Conservation (phyloP, 2,329 filamentous ascomycete genomes). For the Trichoderma afroharzianum region DNA sequence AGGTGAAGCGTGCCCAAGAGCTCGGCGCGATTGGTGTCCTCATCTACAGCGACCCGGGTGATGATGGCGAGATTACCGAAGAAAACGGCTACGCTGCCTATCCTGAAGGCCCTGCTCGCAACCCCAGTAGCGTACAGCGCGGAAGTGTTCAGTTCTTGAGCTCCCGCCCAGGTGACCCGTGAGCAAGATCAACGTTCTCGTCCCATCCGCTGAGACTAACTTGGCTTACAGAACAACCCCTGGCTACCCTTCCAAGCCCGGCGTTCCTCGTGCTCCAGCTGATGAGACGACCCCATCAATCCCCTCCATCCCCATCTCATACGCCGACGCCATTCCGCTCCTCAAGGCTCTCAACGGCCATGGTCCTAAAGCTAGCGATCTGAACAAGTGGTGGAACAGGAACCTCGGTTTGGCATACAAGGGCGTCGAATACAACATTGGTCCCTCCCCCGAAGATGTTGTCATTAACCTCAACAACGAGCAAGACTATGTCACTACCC, state of each 20-base stretch:
- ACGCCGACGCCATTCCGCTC: slow-evolving; percentile 78
- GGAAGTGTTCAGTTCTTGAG: slow-evolving; percentile 83
- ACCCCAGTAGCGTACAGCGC: slow-evolving; percentile 85
- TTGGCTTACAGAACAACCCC: slow-evolving; percentile 63
- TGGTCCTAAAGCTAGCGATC: slow-evolving; percentile 71
- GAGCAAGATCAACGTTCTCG: slow-evolving; percentile 18
- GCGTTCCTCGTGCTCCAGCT: slow-evolving; percentile 70
- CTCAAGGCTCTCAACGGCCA: slow-evolving; percentile 88
- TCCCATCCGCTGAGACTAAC: neutral
- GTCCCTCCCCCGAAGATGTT: slow-evolving; percentile 70
- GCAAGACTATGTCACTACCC: slow-evolving; percentile 77
- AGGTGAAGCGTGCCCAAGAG: slow-evolving; percentile 88
- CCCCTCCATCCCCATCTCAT: slow-evolving; percentile 88
- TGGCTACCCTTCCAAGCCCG: slow-evolving; percentile 89
- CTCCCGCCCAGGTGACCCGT: slow-evolving; percentile 66
- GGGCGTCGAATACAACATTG: slow-evolving; percentile 80
- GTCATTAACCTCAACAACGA: slow-evolving; percentile 72
- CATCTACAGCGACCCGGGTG: slow-evolving; percentile 84
- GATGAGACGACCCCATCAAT: slow-evolving; percentile 73
- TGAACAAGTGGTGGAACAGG: slow-evolving; percentile 67
- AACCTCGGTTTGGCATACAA: slow-evolving; percentile 73
- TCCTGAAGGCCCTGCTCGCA: slow-evolving; percentile 79
- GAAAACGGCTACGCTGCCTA: slow-evolving; percentile 76
- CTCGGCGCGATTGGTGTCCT: slow-evolving; percentile 83
- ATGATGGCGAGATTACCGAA: slow-evolving; percentile 79